Percentiles rank a stretch among this genome's conserved stretches.
phyloP scores from a whole-genome alignment of 2,329 filamentous ascomycete genomes.

The Alternaria gansuensis region DNA sequence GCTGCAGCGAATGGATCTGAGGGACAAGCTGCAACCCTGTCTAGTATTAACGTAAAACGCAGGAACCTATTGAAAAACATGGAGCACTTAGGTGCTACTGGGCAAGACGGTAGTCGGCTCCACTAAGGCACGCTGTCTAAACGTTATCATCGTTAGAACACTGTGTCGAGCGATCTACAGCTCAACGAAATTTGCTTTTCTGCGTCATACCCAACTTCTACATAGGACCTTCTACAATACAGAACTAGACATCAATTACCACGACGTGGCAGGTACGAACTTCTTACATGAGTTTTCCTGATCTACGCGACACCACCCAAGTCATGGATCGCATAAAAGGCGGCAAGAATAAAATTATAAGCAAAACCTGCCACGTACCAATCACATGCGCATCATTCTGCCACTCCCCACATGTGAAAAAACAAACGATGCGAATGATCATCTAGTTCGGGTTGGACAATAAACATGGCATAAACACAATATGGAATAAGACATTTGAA shows the following conservation, averaged over 20 bases:
- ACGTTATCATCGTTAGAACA: background rate
- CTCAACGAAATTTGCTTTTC: slow-evolving; percentile 4
- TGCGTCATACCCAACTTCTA: slow-evolving; percentile 11
- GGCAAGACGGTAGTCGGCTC: background rate
- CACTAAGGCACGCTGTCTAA: background rate
- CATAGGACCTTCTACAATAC: background rate
- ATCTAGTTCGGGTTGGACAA: background rate
- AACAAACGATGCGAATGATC: background rate
- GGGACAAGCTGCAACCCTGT: slow-evolving; percentile 25
- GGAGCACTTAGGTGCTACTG: slow-evolving; percentile 5
- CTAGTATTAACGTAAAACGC: slow-evolving; percentile 31
- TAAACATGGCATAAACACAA: background rate
- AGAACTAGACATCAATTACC: background rate
- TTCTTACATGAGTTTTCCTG: background rate
- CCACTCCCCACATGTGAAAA: background rate
- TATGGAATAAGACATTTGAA: background rate
- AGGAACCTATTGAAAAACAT: slow-evolving; percentile 8
- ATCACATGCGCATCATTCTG: background rate
- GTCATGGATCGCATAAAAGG: background rate
- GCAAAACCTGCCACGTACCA: background rate
- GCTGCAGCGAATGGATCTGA: slow-evolving; percentile 35
- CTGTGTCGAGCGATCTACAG: background rate
- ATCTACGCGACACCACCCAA: background rate
- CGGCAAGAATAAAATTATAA: background rate
- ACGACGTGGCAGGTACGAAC: background rate